Evolutionary conservation across 805 yeast genomes (phyloP).

Genomic region (Blastobotrys terrestris): DNA sequence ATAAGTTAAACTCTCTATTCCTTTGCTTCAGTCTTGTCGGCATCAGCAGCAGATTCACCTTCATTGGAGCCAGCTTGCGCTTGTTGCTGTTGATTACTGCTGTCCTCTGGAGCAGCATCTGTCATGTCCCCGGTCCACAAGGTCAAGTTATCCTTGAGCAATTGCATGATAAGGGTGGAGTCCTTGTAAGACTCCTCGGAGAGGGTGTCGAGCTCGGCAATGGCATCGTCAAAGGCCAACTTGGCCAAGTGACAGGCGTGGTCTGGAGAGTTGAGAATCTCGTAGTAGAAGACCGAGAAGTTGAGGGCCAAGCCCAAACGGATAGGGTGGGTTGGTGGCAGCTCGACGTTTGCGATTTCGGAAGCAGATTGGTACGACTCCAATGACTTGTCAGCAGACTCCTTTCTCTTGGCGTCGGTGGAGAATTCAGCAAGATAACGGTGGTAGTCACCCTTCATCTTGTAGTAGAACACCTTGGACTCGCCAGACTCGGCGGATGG

Average conservation of each 20-base stretch:
- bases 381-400: constrained; percentile 84
- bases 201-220: constrained; percentile 95
- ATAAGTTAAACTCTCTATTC: constrained; percentile 9
- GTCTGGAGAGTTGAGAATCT: constrained; percentile 96
- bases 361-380: constrained; percentile 95
- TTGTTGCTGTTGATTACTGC: constrained; percentile 6
- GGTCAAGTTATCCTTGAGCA: constrained; percentile 95
- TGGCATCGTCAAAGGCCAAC: constrained; percentile 98
- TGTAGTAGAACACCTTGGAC: constrained; percentile 95
- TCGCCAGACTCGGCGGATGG: constrained; percentile 95
- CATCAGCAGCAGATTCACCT: constrained; percentile 8
- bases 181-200: constrained; percentile 98
- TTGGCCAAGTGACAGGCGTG: constrained; percentile 98
- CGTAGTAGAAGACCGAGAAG: constrained; percentile 97
- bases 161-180: constrained; percentile 97
- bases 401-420: constrained; percentile 82
- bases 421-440: constrained; percentile 98
- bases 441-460: constrained; percentile 99
- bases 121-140: constrained; percentile 56
- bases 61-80: constrained; percentile 15
- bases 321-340: constrained; percentile 98
- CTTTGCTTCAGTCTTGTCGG: constrained; percentile 4
- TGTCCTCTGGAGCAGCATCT: constrained; percentile 22
- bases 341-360: constrained; percentile 92
- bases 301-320: constrained; percentile 96